Base-by-base conservation (phyloP, 345 rosid genomes). In the Salix udensis region DNA sequence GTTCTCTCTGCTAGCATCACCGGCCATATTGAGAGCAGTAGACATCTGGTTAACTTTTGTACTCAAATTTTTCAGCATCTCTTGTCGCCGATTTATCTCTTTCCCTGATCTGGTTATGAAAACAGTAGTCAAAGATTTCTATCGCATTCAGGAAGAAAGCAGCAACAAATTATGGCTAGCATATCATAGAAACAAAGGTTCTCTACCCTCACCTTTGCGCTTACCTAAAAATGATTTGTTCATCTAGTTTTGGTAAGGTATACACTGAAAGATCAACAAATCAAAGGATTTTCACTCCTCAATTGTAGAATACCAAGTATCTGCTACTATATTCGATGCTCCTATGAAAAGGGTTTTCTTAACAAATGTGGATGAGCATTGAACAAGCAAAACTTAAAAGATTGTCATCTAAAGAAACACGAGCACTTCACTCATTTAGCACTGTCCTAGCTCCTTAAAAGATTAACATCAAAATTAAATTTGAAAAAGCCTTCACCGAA, bases 1-100 rank as follows among this genome's bases (percentile, higher is more conserved):
- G 89, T 87, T 90, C 70, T 93, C 98, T 86, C 92, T 87, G 77
- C 84, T 89, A 30, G 97, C 93, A 71, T 88, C 87, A 80, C 85
- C 91, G 9, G 97, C 90, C 98, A 96, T 92, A 84, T 91, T 92
- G 92, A 96, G 84, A 2, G 88, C 55, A 78, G 85, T 80, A 68
- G 91, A 98, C 97, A 93, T 92, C 83, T 93, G 97, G 78, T 80
- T 91, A 28, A 88, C 91, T 82, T 89, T 91, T 36, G 91, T 81
- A 78, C 92, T 90, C 85, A 93, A 67, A 84, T 91, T 92, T 37
- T 87, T 83, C 67, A 89, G 82, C 97, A 90, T 88, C 81, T 96
- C 99, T 85, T 84, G 94, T 67, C 99, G 97, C 48, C 94, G 92
- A 78, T 96, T 96, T 90, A 93, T 89, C 89, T 96, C 99, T 82